Conservation (phyloP, 139 green algal genomes). For the Micractinium sp. region DNA sequence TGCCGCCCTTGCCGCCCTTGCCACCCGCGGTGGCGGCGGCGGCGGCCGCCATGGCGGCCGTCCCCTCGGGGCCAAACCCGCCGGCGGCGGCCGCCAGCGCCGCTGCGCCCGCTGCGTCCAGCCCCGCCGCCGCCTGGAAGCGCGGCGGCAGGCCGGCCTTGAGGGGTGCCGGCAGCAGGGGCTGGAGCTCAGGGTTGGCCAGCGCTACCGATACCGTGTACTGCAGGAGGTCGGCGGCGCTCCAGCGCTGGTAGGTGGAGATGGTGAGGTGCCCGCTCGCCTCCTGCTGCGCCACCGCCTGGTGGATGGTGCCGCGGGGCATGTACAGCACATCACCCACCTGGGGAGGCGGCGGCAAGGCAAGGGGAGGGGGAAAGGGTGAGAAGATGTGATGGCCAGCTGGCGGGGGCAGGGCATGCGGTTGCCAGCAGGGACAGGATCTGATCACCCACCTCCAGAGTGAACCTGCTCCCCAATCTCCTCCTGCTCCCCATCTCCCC, state of each 20-base stretch:
- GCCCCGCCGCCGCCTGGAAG: not conserved
- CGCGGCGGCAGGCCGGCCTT: constrained; percentile 20
- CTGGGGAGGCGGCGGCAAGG: constrained; percentile 28
- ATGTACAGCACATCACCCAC: constrained; percentile 89
- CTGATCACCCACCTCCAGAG: too few species aligned
- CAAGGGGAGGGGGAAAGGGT: too few species aligned
- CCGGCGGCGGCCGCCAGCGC: constrained; percentile 1
- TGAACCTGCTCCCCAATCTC: too few species aligned
- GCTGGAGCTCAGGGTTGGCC: constrained; percentile 22
- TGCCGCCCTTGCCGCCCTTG: not conserved
- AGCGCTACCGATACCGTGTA: constrained; percentile 15
- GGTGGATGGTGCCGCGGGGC: constrained; percentile 80
- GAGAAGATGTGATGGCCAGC: too few species aligned
- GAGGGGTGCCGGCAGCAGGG: constrained; percentile 22
- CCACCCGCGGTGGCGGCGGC: not conserved
- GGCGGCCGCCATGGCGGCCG: not conserved
- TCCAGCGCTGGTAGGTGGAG: constrained; percentile 77
- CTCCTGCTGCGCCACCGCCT: constrained; percentile 60
- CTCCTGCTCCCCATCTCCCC: too few species aligned
- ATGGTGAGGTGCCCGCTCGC: constrained; percentile 73
- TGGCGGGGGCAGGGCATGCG: too few species aligned
- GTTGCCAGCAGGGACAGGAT: too few species aligned
- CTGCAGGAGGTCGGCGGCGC: constrained; percentile 32
- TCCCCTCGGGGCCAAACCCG: not conserved
- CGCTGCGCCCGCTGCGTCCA: not conserved